Conservation (phyloP, 495 filamentous ascomycete species). For the Neurospora sp. region DNA sequence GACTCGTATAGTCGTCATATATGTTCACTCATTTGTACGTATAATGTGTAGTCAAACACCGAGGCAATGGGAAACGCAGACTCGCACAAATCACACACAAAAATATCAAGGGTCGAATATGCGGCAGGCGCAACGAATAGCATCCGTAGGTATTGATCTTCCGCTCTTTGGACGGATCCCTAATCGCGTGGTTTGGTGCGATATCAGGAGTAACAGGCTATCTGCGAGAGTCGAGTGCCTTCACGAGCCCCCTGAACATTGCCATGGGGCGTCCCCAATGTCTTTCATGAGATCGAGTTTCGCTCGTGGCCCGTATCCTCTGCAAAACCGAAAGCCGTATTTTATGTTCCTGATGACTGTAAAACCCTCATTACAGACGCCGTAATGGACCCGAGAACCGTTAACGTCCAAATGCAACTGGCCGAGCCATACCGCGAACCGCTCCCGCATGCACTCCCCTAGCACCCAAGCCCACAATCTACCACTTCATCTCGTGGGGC, state of each 20-base stretch:
- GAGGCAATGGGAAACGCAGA: neutral
- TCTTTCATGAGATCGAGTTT: conserved; percentile 14
- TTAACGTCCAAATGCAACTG: conserved; percentile 49
- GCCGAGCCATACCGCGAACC: conserved; percentile 42
- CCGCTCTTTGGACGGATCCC: neutral
- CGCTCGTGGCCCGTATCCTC: conserved; percentile 23
- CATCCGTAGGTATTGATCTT: neutral
- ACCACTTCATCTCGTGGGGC: conserved; percentile 96
- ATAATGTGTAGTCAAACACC: neutral
- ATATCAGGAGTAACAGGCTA: conserved; percentile 1
- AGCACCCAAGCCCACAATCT: conserved; percentile 26
- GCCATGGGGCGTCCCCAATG: conserved; percentile 14
- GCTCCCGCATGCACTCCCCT: conserved; percentile 28
- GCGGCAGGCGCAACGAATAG: neutral
- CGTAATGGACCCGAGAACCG: conserved; percentile 45
- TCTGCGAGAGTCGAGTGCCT: conserved; percentile 10
- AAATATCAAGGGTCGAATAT: neutral
- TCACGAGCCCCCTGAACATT: conserved; percentile 14
- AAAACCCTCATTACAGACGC: conserved; percentile 50
- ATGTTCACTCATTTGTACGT: neutral
- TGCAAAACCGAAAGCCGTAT: conserved; percentile 25
- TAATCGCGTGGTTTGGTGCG: neutral
- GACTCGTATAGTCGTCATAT: neutral
- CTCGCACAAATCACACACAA: neutral
- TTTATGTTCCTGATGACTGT: conserved; percentile 41